phyloP scores from a whole-genome alignment of 495 filamentous ascomycete species.

The Tuber magnatum region DNA sequence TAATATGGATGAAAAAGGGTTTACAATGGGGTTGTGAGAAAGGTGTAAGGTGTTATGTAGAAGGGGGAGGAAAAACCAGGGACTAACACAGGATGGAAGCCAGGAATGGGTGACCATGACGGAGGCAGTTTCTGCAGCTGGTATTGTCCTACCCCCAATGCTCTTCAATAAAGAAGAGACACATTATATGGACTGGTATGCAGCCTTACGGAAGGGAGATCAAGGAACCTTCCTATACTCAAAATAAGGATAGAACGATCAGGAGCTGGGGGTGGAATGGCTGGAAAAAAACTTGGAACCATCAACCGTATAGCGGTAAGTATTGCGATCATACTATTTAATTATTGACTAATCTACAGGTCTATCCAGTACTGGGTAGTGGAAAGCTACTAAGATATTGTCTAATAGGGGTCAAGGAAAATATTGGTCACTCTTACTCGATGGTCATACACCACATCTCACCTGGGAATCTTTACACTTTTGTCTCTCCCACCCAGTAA shows the following conservation, averaged over 20 bases:
- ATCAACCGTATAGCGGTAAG: not conserved
- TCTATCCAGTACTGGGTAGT: not conserved
- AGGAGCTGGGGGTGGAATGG: constrained; percentile 11
- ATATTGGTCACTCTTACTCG: too few species aligned
- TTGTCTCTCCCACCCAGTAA: constrained; percentile 9
- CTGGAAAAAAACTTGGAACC: constrained; percentile 7
- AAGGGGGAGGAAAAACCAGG: constrained; percentile 8
- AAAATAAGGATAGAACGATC: constrained; percentile 13
- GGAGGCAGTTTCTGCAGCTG: constrained; percentile 11
- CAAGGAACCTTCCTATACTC: constrained; percentile 5
- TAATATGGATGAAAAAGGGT: too few species aligned
- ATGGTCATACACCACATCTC: too few species aligned
- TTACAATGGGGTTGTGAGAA: constrained; percentile 1
- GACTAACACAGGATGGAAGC: constrained; percentile 10
- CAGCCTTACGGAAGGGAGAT: not conserved
- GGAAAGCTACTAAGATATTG: not conserved
- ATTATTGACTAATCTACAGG: not conserved
- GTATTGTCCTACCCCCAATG: constrained; percentile 10
- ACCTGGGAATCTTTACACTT: too few species aligned
- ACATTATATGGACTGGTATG: constrained; percentile 17
- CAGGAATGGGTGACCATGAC: constrained; percentile 9
- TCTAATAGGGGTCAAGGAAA: too few species aligned
- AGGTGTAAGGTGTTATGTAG: constrained; percentile 11
- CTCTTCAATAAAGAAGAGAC: constrained; percentile 12
- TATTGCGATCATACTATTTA: not conserved